Base-by-base conservation (phyloP, 1,284 basidiomycete species). In the Rhodotorula sp. region DNA sequence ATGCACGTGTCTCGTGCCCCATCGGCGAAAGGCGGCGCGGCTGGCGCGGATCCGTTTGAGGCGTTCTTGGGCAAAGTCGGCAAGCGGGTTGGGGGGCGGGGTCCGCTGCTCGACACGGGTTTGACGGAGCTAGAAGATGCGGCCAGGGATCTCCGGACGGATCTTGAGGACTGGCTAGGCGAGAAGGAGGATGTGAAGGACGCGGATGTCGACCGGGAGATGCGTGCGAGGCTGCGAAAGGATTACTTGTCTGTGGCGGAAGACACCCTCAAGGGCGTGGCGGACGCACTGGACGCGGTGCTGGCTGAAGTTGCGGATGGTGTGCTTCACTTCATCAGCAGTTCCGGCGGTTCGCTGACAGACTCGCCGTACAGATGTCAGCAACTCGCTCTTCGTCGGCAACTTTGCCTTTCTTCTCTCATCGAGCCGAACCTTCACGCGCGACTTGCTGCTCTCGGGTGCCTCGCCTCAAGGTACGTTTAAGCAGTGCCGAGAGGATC, bases 61-160 rank as follows among this genome's bases (percentile, higher is more conserved):
- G 16, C 58, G 22, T 77, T 77, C 69, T 50, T 71, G n/a, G 44
- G 46, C 11, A 60, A 66, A 22, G 68, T 76, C 2, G 34, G 52
- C 16, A 71, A 74, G 46, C 48, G 73, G 26, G 67, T 74, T 2
- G 50, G 37, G 6, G 75, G 72, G 0, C 65, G 76, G 16, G 60
- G 54, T 2, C 76, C 75, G 5, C 59, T 76, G 6, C 30, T 76
- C 28, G 71, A 73, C 40, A 26, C 15, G 6, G 72, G 73, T 20
- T 11, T 77, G 15, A 28, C 47, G 2, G 63, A 68, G 44, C 61
- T 77, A 20, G 76, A 77, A 40, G 47, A 47, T 1, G 37, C 40
- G 13, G 70, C 73, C 34, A 40, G 44, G 15, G 68, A 62, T 8
- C 48, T 74, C 28, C 31, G 64, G 3, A 22, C 24, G 8, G 73